These are phyloP conservation scores for Orobanche coerulescens DNA, from an alignment of 257 asterid genomes.

Conservation along the genomic window DNA sequence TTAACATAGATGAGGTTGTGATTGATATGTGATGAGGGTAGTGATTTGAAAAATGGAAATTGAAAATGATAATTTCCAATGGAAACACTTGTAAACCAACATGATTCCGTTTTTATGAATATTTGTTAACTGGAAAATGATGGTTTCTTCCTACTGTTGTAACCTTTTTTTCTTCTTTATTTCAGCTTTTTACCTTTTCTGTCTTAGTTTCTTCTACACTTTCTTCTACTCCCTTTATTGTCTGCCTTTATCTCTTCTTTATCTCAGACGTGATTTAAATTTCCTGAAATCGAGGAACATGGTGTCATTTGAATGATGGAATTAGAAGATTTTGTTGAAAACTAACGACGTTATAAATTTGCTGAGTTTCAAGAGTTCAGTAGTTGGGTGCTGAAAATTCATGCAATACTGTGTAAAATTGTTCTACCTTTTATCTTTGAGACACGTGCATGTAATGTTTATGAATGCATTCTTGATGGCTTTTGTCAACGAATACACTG, in stretches of 20 bases:
- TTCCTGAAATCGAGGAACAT: neutral
- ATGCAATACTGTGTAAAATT: no score
- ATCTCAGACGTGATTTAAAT: neutral
- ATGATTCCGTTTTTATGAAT: no score
- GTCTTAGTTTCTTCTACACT: neutral
- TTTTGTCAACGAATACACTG: neutral
- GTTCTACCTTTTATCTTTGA: neutral
- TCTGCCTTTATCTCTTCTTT: neutral
- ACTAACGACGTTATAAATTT: neutral
- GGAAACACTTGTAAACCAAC: no score
- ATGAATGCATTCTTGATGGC: neutral
- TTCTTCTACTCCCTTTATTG: neutral
- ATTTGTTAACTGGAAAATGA: no score
- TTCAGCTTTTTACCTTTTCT: neutral
- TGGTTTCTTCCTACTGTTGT: neutral
- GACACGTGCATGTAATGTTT: neutral
- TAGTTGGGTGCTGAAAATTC: no score
- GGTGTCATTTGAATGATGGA: neutral
- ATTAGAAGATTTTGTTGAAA: neutral
- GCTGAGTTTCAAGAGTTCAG: no score
- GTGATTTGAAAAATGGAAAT: no score
- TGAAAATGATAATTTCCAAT: no score
- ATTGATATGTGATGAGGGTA: no score
- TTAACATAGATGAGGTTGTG: no score
- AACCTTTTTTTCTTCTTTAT: neutral